phyloP scores from a whole-genome alignment of 2,329 filamentous ascomycete species.

The Talaromyces sp. region DNA sequence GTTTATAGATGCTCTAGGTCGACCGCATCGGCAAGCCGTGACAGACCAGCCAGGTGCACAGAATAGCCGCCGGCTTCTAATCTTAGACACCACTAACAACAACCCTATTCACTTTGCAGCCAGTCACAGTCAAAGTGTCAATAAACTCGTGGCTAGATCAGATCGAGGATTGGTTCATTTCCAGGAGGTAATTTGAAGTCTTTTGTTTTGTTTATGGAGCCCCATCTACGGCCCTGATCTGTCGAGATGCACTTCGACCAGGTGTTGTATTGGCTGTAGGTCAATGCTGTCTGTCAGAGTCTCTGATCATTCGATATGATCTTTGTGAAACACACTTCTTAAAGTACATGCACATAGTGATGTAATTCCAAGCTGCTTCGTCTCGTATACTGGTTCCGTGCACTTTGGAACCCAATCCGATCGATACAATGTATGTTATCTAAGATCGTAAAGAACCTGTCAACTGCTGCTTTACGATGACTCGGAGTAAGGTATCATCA shows the following conservation, averaged over 20 bases:
- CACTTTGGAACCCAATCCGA: background rate
- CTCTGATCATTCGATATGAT: background rate
- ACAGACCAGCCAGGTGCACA: slow-evolving; percentile 3
- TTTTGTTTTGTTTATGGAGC: background rate
- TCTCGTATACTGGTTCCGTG: background rate
- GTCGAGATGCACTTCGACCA: background rate
- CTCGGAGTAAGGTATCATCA: background rate
- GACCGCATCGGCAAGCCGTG: background rate
- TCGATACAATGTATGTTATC: background rate
- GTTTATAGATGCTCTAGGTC: slow-evolving; percentile 3
- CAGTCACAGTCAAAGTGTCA: background rate
- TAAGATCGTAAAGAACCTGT: background rate
- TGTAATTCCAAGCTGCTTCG: background rate
- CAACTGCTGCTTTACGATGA: background rate
- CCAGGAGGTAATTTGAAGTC: background rate
- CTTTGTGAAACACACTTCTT: background rate
- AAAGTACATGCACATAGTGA: background rate
- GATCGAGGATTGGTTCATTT: background rate
- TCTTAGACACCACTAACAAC: background rate
- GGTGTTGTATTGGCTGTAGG: background rate
- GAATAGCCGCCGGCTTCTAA: slow-evolving; percentile 15
- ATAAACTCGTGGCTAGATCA: background rate
- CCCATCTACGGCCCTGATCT: background rate
- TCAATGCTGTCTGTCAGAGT: background rate
- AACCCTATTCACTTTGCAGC: background rate